Percentiles rank a stretch among this genome's conserved stretches.
These are phyloP conservation scores for Phalaenopsis hybrid DNA, from an alignment of 116 monocot genomes.

Conservation along the genomic window DNA sequence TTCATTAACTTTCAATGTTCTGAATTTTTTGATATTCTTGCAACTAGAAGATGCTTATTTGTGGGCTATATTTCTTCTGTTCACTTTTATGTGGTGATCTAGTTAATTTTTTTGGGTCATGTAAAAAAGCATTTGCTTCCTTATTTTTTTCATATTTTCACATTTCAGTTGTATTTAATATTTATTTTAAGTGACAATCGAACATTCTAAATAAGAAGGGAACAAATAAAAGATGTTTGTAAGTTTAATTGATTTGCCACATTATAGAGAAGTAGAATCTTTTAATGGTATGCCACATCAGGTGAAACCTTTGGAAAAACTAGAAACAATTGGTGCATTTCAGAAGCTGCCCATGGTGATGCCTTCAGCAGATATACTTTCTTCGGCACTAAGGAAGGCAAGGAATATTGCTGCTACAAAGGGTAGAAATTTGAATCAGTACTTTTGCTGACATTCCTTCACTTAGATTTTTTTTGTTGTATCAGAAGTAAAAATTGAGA, in stretches of 20 bases:
- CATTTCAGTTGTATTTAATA: not conserved
- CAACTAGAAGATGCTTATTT: not conserved
- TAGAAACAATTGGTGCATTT: conserved; percentile 79
- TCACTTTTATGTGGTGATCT: not conserved
- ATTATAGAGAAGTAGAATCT: conserved; percentile 1
- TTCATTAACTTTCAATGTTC: not conserved
- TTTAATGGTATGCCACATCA: conserved; percentile 14
- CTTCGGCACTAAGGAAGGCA: conserved; percentile 87
- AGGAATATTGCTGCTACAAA: conserved; percentile 74
- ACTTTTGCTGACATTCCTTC: not conserved
- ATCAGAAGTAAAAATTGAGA: not conserved
- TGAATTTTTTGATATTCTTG: not conserved
- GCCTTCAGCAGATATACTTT: conserved; percentile 77
- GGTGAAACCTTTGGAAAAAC: conserved; percentile 33
- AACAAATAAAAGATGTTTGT: not conserved
- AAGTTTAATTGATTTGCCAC: not conserved
- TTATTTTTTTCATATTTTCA: not conserved
- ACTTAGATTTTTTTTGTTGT: not conserved
- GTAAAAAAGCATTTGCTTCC: not conserved
- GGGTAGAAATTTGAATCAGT: conserved; percentile 30
- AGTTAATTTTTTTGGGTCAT: not conserved
- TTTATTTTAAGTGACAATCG: not conserved
- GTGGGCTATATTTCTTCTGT: not conserved
- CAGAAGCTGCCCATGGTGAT: conserved; percentile 97
- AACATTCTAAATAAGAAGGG: not conserved